These are phyloP conservation scores for Aspergillus niger DNA, from an alignment of 2,329 filamentous ascomycete genomes.

Conservation along the genomic window DNA sequence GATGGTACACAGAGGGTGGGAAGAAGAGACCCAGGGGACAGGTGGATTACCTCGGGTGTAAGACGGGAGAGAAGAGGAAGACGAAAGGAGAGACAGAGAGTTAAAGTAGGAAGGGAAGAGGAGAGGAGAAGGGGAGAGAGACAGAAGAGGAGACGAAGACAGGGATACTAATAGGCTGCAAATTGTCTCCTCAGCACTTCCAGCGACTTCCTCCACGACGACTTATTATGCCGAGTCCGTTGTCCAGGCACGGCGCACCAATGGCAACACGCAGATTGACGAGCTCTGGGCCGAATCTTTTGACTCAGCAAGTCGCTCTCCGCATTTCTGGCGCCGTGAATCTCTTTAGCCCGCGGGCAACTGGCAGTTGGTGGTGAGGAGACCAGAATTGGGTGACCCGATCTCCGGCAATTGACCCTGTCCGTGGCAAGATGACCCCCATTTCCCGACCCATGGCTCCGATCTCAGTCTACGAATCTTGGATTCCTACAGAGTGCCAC, in stretches of 20 bases:
- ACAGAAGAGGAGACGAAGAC: conserved; percentile 11
- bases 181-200: conserved; percentile 2
- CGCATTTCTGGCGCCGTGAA: conserved; percentile 17
- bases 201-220: conserved; percentile 3
- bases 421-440: background rate
- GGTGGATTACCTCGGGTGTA: conserved; percentile 4
- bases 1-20: background rate
- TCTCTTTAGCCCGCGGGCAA: background rate
- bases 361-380: background rate
- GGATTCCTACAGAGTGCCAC: too few relatives aligned
- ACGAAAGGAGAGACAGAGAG: background rate
- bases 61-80: conserved; percentile 1
- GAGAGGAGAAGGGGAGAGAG: conserved; percentile 9
- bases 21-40: background rate
- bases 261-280: conserved; percentile 15
- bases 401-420: background rate
- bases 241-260: conserved; percentile 17
- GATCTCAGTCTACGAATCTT: too few relatives aligned
- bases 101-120: background rate
- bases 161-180: conserved; percentile 21
- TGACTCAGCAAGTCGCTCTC: conserved; percentile 25
- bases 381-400: background rate
- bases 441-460: background rate
- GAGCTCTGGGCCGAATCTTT: conserved; percentile 23
- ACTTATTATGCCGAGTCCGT: conserved; percentile 11